phyloP scores from a whole-genome alignment of 805 yeast species.

The Ogataea thermomethanolica region DNA sequence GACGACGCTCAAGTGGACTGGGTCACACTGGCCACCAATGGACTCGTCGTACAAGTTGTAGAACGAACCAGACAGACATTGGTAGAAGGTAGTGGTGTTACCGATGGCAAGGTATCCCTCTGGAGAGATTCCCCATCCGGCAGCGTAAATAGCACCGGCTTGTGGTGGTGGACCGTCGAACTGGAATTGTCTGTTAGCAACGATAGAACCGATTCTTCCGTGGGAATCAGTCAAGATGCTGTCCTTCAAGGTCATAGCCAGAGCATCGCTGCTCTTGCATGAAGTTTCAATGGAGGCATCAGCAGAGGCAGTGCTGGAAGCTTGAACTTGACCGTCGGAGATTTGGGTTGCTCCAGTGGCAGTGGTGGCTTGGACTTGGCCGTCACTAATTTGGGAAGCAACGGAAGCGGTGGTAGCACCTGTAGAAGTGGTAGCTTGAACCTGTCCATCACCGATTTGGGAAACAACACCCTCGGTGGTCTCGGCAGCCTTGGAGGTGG shows the following conservation, averaged over 20 bases:
- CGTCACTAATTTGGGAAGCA: conserved; percentile 41
- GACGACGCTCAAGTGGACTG: conserved; percentile 43
- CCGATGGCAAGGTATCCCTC: conserved; percentile 50
- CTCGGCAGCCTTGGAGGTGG: conserved; percentile 23
- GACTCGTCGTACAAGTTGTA: conserved; percentile 53
- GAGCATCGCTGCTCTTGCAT: conserved; percentile 37
- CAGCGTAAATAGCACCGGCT: conserved; percentile 53
- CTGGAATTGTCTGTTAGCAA: conserved; percentile 63
- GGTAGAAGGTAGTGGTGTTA: conserved; percentile 46
- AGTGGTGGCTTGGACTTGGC: conserved; percentile 42
- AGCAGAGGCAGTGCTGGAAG: conserved; percentile 34
- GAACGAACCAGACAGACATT: conserved; percentile 54
- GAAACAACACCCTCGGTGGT: conserved; percentile 13
- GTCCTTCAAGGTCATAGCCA: conserved; percentile 41
- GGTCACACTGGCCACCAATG: conserved; percentile 43
- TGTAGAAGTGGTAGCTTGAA: conserved; percentile 40
- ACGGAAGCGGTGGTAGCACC: conserved; percentile 35
- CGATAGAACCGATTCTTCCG: conserved; percentile 57
- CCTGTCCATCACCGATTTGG: conserved; percentile 48
- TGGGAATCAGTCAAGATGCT: conserved; percentile 43
- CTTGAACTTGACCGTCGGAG: conserved; percentile 44
- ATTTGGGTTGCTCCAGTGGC: conserved; percentile 35
- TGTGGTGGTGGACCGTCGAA: conserved; percentile 66
- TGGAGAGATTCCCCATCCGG: conserved; percentile 46
- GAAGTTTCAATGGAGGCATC: conserved; percentile 22